phyloP scores from a whole-genome alignment of 768 basidiomycete genomes.

The Leccinum imitatum region DNA sequence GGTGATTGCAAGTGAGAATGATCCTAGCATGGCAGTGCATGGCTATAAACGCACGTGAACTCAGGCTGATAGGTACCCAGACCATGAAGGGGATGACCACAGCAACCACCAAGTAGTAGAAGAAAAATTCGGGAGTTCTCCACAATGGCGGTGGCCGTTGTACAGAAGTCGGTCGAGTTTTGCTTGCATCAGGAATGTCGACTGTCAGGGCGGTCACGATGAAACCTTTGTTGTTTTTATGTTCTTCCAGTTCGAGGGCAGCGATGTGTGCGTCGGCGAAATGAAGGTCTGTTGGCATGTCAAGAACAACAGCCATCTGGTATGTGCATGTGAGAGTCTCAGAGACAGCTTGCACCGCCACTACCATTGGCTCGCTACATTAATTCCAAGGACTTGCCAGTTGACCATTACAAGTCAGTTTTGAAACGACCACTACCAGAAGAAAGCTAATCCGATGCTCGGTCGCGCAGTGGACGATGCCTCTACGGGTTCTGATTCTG shows the following conservation, averaged over 20 bases:
- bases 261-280: constrained; percentile 4
- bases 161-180: constrained; percentile 24
- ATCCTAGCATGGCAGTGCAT: background rate
- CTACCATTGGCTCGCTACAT: constrained; percentile 1
- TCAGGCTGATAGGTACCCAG: constrained; percentile 72
- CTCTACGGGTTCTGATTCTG: constrained; percentile 93
- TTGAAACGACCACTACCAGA: constrained; percentile 12
- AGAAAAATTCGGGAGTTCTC: constrained; percentile 76
- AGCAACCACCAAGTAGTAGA: constrained; percentile 64
- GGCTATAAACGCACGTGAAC: constrained; percentile 58
- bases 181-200: constrained; percentile 47
- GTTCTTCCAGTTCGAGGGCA: constrained; percentile 19
- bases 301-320: constrained; percentile 29
- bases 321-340: constrained; percentile 17
- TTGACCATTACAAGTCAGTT: constrained; percentile 26
- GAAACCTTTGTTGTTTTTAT: constrained; percentile 31
- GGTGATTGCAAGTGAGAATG: constrained; percentile 3
- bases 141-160: constrained; percentile 56
- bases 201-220: constrained; percentile 49
- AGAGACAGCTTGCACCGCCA: constrained; percentile 19
- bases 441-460: constrained; percentile 34
- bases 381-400: constrained; percentile 6
- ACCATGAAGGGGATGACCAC: constrained; percentile 71
- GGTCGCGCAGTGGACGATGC: constrained; percentile 70
- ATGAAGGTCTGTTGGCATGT: constrained; percentile 39